These are phyloP conservation scores for Tolypocladium nubicola DNA, from an alignment of 2,329 filamentous ascomycete species.

Conservation along the genomic window DNA sequence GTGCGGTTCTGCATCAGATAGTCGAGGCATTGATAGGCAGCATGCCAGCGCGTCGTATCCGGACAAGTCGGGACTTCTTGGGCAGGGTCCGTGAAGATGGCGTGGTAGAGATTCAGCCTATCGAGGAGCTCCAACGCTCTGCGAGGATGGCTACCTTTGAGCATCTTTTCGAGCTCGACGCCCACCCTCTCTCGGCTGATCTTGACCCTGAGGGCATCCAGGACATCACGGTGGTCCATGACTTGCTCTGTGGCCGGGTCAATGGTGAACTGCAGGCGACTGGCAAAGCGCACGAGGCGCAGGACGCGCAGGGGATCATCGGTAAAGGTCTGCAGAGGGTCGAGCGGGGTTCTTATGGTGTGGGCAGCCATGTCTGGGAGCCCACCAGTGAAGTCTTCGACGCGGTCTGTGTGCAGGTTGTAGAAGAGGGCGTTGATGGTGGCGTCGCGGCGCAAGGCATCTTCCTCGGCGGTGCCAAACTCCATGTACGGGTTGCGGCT, in stretches of 20 bases:
- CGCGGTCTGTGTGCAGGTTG: conserved; percentile 66
- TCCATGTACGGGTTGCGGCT: conserved; percentile 88
- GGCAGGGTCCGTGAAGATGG: conserved; percentile 62
- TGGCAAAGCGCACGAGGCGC: conserved; percentile 82
- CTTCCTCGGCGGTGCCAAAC: conserved; percentile 85
- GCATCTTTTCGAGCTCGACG: conserved; percentile 47
- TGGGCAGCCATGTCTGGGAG: conserved; percentile 61
- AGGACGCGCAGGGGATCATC: conserved; percentile 86
- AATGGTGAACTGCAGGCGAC: conserved; percentile 70
- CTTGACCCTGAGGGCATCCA: conserved; percentile 69
- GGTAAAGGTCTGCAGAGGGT: conserved; percentile 84
- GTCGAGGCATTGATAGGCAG: conserved; percentile 54
- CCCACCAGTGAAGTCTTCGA: conserved; percentile 83
- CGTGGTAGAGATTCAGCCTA: conserved; percentile 55
- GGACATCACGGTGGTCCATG: conserved; percentile 73
- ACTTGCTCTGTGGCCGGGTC: conserved; percentile 55
- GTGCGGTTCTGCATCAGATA: conserved; percentile 32
- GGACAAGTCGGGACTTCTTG: conserved; percentile 41
- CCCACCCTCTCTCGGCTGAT: conserved; percentile 89
- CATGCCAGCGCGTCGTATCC: conserved; percentile 48
- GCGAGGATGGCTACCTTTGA: conserved; percentile 45
- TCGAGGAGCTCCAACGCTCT: conserved; percentile 56
- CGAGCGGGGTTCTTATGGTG: conserved; percentile 75
- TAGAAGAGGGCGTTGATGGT: conserved; percentile 96
- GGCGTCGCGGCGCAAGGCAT: conserved; percentile 80